phyloP scores from a whole-genome alignment of 345 rosid species.

The Acer negundo region DNA sequence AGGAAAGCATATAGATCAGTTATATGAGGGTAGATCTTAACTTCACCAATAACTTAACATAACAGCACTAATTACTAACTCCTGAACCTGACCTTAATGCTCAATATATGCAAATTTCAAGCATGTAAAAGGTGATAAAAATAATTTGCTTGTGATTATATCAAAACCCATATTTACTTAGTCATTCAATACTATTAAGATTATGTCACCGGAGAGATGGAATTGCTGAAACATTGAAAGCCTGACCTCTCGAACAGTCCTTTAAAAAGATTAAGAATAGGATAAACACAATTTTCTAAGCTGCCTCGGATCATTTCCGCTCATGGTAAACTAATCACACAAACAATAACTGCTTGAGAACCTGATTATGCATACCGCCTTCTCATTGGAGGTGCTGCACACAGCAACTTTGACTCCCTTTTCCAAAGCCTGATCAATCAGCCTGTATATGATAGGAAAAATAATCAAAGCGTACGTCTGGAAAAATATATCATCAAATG shows the following conservation, averaged over 20 bases:
- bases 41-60: not conserved
- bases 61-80: not conserved
- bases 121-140: not conserved
- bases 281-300: not conserved
- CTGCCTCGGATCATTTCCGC: not conserved
- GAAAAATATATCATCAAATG: not conserved
- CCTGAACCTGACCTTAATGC: not conserved
- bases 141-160: conserved; percentile 17
- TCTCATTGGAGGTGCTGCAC: conserved; percentile 96
- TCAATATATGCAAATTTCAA: conserved; percentile 5
- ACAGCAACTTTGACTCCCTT: conserved; percentile 84
- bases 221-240: conserved; percentile 3
- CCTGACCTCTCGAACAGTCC: not conserved
- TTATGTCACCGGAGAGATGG: not conserved
- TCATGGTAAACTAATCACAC: conserved; percentile 8
- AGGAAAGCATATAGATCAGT: conserved; percentile 10
- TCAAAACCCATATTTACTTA: not conserved
- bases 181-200: not conserved
- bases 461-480: conserved; percentile 5
- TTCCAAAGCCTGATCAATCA: conserved; percentile 85
- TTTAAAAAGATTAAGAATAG: not conserved
- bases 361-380: conserved; percentile 91
- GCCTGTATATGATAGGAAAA: conserved; percentile 43
- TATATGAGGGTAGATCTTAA: conserved; percentile 4
- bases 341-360: conserved; percentile 44